phyloP scores from a whole-genome alignment of 352 stramenopile species.

The Phytophthora niederhauseri region DNA sequence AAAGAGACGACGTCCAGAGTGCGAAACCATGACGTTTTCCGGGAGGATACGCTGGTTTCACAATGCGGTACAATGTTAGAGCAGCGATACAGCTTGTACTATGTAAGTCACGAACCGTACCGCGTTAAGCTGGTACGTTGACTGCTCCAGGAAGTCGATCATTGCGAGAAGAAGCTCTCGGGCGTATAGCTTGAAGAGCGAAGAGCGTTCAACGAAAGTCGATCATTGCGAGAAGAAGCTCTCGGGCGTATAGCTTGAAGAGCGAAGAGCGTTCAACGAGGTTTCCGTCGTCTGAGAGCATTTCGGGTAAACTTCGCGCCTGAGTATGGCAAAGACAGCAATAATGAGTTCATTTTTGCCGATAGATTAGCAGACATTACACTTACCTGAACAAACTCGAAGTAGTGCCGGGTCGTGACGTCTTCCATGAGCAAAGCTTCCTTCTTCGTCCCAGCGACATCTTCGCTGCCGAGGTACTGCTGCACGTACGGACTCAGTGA shows the following conservation, averaged over 20 bases:
- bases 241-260: conserved; percentile 27
- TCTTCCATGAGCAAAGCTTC: conserved; percentile 8
- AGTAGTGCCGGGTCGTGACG: conserved; percentile 15
- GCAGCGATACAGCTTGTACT: not conserved
- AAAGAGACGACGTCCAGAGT: conserved; percentile 28
- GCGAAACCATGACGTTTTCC: conserved; percentile 31
- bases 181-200: conserved; percentile 30
- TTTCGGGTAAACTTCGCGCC: conserved; percentile 15
- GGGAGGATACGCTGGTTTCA: conserved; percentile 18
- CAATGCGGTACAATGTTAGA: not conserved
- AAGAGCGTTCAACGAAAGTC: no score
- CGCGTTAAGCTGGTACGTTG: conserved; percentile 17
- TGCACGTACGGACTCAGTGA: conserved; percentile 27
- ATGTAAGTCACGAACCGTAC: conserved; percentile 1
- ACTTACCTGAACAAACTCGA: conserved; percentile 19
- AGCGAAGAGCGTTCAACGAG: conserved; percentile 21
- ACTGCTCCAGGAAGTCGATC: conserved; percentile 26
- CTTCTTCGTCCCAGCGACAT: conserved; percentile 6
- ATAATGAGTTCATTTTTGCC: not conserved
- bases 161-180: conserved; percentile 26
- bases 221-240: conserved; percentile 22
- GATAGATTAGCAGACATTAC: not conserved
- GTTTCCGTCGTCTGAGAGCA: conserved; percentile 16
- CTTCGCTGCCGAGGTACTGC: conserved; percentile 29
- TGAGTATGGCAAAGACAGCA: not conserved